A percentile compares a stretch with the other conserved stretches of the same genome.
These are phyloP conservation scores for Entophlyctis luteolus DNA, from an alignment of 192 early-diverging fungal species.

Conservation along the genomic window DNA sequence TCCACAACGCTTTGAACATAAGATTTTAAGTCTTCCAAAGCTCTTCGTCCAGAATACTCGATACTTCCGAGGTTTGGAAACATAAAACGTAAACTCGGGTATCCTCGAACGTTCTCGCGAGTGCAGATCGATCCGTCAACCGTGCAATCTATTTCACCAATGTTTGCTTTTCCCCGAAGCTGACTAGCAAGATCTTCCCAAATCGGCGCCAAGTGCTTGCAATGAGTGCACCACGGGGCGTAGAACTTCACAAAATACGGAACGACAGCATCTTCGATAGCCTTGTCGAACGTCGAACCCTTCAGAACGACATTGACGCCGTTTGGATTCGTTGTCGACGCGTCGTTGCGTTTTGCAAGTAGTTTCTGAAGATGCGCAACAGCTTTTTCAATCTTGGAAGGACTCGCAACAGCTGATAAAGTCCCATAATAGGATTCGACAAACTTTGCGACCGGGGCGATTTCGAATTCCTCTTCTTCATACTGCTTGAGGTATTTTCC, in stretches of 20 bases:
- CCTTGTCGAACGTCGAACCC: background rate
- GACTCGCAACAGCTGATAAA: background rate
- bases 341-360: background rate
- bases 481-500: background rate
- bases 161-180: constrained; percentile 57
- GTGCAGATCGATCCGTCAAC: constrained; percentile 30
- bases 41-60: constrained; percentile 43
- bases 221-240: constrained; percentile 30
- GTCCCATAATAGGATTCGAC: too few relatives aligned
- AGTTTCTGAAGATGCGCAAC: background rate
- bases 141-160: constrained; percentile 74
- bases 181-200: constrained; percentile 64
- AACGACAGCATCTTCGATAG: background rate
- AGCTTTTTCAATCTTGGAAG: background rate
- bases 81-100: constrained; percentile 70
- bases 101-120: constrained; percentile 66
- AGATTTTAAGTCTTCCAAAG: constrained; percentile 42
- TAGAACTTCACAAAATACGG: constrained; percentile 11
- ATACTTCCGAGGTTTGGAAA: constrained; percentile 24
- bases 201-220: constrained; percentile 46
- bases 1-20: constrained; percentile 32
- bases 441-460: background rate
- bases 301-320: constrained; percentile 1
- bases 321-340: background rate
- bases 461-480: background rate